Evolutionary conservation across 371 early-diverging fungal genomes (phyloP).

Genomic region (Syncephalastrum sp.): DNA sequence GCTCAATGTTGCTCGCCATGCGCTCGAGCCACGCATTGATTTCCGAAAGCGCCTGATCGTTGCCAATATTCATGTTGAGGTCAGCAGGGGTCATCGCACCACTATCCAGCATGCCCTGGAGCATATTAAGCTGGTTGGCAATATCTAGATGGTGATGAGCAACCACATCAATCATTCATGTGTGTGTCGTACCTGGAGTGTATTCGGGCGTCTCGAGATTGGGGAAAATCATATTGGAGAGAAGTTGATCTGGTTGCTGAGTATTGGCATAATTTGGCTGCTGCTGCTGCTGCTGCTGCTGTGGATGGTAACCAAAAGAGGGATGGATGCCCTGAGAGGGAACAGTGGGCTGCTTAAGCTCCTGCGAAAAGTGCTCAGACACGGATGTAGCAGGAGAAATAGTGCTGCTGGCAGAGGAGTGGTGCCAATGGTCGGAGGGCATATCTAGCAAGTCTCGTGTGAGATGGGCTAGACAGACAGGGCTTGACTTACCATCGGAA

Average conservation of each 20-base stretch:
- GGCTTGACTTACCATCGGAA: slow-evolving; percentile 17
- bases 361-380: background rate
- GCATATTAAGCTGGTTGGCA: slow-evolving; percentile 16
- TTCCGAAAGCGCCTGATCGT: slow-evolving; percentile 31
- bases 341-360: slow-evolving; percentile 3
- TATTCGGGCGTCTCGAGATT: slow-evolving; percentile 11
- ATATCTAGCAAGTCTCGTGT: background rate
- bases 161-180: background rate
- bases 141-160: slow-evolving; percentile 2
- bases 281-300: slow-evolving; percentile 7
- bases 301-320: no score
- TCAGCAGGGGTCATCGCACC: slow-evolving; percentile 20
- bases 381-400: background rate
- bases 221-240: slow-evolving; percentile 14
- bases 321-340: slow-evolving; percentile 6
- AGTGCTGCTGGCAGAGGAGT: background rate
- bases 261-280: background rate
- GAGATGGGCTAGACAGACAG: background rate
- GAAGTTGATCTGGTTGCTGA: slow-evolving; percentile 1
- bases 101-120: slow-evolving; percentile 14
- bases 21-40: slow-evolving; percentile 34
- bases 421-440: slow-evolving; percentile 5
- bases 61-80: slow-evolving; percentile 28
- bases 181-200: slow-evolving; percentile 10
- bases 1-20: background rate